These are phyloP conservation scores for Penicillium odoratum DNA, from an alignment of 495 filamentous ascomycete genomes.

Conservation along the genomic window DNA sequence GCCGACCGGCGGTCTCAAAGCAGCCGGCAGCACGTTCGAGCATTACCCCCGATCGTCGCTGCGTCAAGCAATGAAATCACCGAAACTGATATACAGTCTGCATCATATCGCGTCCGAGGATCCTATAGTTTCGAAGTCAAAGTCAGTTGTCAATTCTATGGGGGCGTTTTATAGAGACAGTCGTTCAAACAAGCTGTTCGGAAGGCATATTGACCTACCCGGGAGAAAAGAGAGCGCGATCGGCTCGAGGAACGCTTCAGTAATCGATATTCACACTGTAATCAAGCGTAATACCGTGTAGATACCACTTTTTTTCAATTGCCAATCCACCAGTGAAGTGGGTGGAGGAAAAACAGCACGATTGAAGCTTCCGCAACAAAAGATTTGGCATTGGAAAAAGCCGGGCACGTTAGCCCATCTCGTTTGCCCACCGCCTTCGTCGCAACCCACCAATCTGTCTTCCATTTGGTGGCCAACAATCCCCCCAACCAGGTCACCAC, in stretches of 20 bases:
- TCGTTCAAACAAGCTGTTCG: constrained; percentile 16
- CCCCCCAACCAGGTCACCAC: constrained; percentile 6
- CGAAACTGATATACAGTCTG: constrained; percentile 19
- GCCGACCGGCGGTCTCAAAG: constrained; percentile 73
- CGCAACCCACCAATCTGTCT: constrained; percentile 26
- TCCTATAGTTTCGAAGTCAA: neutral
- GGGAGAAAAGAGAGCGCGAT: neutral
- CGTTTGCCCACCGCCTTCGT: constrained; percentile 39
- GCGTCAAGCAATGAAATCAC: constrained; percentile 36
- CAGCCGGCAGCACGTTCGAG: constrained; percentile 79
- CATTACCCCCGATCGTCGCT: constrained; percentile 63
- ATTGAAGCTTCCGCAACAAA: constrained; percentile 17
- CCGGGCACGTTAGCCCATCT: constrained; percentile 32
- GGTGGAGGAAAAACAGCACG: neutral
- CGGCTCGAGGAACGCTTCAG: neutral
- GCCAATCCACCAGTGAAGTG: neutral
- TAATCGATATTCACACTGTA: neutral
- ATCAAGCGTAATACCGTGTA: neutral
- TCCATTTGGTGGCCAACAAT: constrained; percentile 9
- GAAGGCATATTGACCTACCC: constrained; percentile 4
- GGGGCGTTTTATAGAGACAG: neutral
- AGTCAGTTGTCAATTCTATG: neutral
- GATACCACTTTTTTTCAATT: neutral
- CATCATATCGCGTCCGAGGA: constrained; percentile 29
- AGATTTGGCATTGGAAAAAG: constrained; percentile 30